Percentiles rank a stretch among this genome's conserved stretches.
phyloP scores from a whole-genome alignment of 768 basidiomycete genomes.

The Aureoboletus auriporus region DNA sequence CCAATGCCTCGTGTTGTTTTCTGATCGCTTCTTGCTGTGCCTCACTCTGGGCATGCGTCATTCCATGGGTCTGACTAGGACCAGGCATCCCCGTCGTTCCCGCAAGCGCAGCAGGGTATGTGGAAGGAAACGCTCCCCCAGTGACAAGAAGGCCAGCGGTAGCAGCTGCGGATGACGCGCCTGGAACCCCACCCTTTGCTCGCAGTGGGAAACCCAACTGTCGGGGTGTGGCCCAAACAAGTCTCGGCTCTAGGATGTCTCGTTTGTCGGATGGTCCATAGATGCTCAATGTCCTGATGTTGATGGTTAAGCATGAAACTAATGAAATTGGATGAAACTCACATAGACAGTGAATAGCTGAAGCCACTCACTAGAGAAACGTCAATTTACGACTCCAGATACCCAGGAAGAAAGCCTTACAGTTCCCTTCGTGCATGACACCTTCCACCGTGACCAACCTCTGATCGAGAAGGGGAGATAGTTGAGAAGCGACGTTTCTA shows the following conservation, averaged over 20 bases:
- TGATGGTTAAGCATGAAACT: neutral
- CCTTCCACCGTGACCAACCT: constrained; percentile 69
- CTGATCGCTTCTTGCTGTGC: constrained; percentile 33
- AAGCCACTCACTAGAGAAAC: constrained; percentile 37
- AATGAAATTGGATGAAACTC: constrained; percentile 15
- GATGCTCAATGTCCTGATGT: constrained; percentile 59
- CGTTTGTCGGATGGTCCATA: constrained; percentile 65
- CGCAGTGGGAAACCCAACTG: constrained; percentile 50
- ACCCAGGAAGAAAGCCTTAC: constrained; percentile 32
- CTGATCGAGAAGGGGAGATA: constrained; percentile 72
- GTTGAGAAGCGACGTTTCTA: constrained; percentile 47
- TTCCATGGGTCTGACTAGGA: constrained; percentile 15
- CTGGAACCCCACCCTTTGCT: constrained; percentile 7
- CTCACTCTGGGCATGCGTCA: constrained; percentile 20
- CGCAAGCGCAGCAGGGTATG: constrained; percentile 16
- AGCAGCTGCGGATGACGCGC: constrained; percentile 18
- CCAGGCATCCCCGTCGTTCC: constrained; percentile 12
- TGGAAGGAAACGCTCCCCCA: constrained; percentile 10
- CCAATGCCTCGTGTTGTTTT: constrained; percentile 39
- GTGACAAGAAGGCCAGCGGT: constrained; percentile 7
- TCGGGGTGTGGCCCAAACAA: constrained; percentile 73
- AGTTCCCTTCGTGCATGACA: constrained; percentile 58
- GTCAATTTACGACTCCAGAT: constrained; percentile 1
- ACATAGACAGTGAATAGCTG: constrained; percentile 62
- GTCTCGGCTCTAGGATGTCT: constrained; percentile 54